These are phyloP conservation scores for Pezizomycotina sp. DNA, from an alignment of 2,329 filamentous ascomycete genomes.

Conservation along the genomic window DNA sequence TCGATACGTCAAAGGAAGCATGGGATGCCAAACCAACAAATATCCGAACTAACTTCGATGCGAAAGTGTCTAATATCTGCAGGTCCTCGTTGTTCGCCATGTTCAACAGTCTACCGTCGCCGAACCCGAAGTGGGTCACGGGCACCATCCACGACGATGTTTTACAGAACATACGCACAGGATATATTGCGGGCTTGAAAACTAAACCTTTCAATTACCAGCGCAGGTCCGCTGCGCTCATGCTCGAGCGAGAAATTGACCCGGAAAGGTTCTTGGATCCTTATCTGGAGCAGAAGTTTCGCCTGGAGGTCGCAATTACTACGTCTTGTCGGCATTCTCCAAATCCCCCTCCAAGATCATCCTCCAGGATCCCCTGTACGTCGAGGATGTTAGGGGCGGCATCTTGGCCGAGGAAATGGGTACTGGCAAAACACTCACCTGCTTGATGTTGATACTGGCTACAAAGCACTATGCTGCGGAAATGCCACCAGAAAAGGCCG, in stretches of 20 bases:
- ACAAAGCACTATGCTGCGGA: conserved; percentile 52
- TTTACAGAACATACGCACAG: conserved; percentile 38
- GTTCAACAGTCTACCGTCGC: conserved; percentile 59
- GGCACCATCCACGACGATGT: conserved; percentile 35
- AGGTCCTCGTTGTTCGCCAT: conserved; percentile 47
- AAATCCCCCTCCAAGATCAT: conserved; percentile 37
- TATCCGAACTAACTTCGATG: too few species aligned
- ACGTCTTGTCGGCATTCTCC: conserved; percentile 44
- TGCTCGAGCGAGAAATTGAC: conserved; percentile 64
- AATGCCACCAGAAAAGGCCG: conserved; percentile 35
- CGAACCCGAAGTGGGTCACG: conserved; percentile 38
- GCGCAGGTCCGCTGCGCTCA: conserved; percentile 58
- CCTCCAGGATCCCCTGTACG: conserved; percentile 49
- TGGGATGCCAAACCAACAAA: too few species aligned
- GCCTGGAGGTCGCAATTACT: conserved; percentile 48
- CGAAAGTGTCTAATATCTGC: too few species aligned
- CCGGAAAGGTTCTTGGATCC: conserved; percentile 54
- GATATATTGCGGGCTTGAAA: conserved; percentile 40
- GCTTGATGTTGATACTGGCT: conserved; percentile 57
- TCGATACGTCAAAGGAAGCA: too few species aligned
- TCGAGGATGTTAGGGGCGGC: conserved; percentile 59
- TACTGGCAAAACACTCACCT: conserved; percentile 74
- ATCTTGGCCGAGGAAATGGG: conserved; percentile 71
- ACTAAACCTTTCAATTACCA: conserved; percentile 65
- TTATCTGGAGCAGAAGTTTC: conserved; percentile 44